Evolutionary conservation across 306 rosid genomes (phyloP), one percentile per base, ranked within the genome.

Genomic region (Albizia julibrissin): DNA sequence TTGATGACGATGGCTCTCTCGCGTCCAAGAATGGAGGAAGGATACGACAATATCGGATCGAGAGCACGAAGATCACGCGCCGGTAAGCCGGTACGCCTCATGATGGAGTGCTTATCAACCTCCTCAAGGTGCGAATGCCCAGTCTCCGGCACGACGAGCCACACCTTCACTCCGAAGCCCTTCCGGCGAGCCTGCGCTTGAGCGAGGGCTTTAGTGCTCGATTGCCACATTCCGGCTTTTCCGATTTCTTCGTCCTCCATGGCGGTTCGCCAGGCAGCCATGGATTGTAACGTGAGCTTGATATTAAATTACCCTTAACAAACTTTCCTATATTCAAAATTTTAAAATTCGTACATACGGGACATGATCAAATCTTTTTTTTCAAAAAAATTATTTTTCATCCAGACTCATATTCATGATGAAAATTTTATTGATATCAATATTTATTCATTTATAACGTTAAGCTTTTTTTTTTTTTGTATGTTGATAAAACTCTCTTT

Each of bases 61-160:
- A 94, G 82, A 8, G 83, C 84, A 50, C 97, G 92, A 10, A 92
- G 96, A 56, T 94, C 96, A 6, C 97, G 93, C 0, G 94, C 96
- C 6, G 94, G 92, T 2, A 94, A 75, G 1, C 98, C 96, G 0
- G 97, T 92, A 12, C 94, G 93, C 10, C 87, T 82, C 97, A 91
- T 94, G 68, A 92, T 87, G 14, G 81, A 84, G 24, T 91, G 91
- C 67, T 89, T 94, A 0, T 89, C 94, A 8, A 82, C 87, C 74
- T 91, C 91, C 27, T 87, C 84, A 0, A 81, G 14, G 1, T 21
- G 74, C 1, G 82, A 39, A 3, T 81, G n/a, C 3, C 81, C 89
- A 1, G 61, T 72, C 52, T 87, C 79, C 0, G 85, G 78, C 16
- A 87, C 79, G 47, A 81, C 79, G 21, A 87, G 61, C 89, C 89